Base-by-base conservation (phyloP, 2,329 filamentous ascomycete species). In the Neoarthrinium moseri region DNA sequence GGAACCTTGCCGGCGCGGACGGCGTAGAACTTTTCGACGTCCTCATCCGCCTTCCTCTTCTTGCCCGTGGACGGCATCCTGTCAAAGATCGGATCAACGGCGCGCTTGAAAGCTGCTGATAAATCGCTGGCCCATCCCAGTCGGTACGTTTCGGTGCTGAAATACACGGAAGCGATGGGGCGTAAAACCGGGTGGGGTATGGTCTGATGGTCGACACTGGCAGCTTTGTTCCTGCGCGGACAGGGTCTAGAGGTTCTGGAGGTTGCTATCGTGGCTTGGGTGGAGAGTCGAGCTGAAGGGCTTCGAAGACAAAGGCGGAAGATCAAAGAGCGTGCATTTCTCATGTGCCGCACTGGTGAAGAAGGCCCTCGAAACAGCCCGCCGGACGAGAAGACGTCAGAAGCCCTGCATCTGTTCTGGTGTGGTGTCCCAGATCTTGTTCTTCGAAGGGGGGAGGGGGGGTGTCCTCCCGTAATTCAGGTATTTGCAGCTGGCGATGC, bases 11-110 rank as follows among this genome's bases (percentile, higher is more conserved):
- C 83, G 30, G 67, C 71, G 34, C 73, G 72, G 23, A 87, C 83
- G 18, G 78, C 83, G 58, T 87, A 87, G 60, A 72, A 87, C 56
- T 84, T 86, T 49, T 71, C 70, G 24, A 60, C 47, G 17, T 65
- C 67, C 46, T 58, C 44, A 38, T 77, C 74, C 36, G 63, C 61
- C 64, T 76, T 80, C 46, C 73, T 68, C 61, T 78, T 79, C 59
- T 72, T 77, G 51, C 50, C 23, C 49, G 59, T 53, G 59, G 43
- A 13, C 21, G 33, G 43, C 43, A 45, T 45, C 23, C 21, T 45
- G 35, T 37, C 33, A 20, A 45, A 18, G n/a, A 45, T 13, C 5
- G 32, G 41, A 13, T 32, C 13, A 26, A 44, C 11, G 20, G 21
- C 20, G 26, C 36, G 26, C 12, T 36, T 44, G 15, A 44, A 27